Percentiles rank a stretch among this genome's conserved stretches.
Conservation (phyloP, 257 asterid species). For the Fraxinus excelsior region DNA sequence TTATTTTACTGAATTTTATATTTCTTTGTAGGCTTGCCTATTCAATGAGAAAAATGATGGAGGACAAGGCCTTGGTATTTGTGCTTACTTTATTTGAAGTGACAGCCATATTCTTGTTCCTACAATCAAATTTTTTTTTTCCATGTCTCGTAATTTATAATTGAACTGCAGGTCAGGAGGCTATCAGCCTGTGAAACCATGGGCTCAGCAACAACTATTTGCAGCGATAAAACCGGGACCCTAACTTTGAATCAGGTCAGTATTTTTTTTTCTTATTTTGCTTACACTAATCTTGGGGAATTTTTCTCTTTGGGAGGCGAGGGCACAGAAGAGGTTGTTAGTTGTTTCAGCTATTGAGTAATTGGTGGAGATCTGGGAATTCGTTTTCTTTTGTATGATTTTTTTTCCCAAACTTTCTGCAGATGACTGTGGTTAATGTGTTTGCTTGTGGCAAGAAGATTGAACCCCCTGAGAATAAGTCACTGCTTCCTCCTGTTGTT, state of each 20-base stretch:
- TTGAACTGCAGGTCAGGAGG: slow-evolving; percentile 45
- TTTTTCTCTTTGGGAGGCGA: background rate
- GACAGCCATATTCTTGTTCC: slow-evolving; percentile 10
- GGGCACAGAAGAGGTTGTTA: background rate
- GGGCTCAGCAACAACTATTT: slow-evolving; percentile 27
- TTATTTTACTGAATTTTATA: slow-evolving; percentile 18
- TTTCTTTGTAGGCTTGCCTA: slow-evolving; percentile 84
- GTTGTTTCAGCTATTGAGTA: slow-evolving; percentile 21
- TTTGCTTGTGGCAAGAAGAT: slow-evolving; percentile 63
- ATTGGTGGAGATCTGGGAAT: slow-evolving; percentile 8
- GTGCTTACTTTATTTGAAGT: slow-evolving; percentile 8
- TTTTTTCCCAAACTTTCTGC: slow-evolving; percentile 18
- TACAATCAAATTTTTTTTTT: background rate
- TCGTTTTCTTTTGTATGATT: background rate
- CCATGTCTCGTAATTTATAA: slow-evolving; percentile 8
- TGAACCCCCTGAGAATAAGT: slow-evolving; percentile 55
- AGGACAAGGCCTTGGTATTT: slow-evolving; percentile 95
- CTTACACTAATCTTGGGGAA: background rate
- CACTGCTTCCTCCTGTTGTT: slow-evolving; percentile 51
- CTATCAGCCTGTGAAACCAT: slow-evolving; percentile 31
- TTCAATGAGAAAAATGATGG: slow-evolving; percentile 99
- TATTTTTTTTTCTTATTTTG: slow-evolving; percentile 17
- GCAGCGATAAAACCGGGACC: slow-evolving; percentile 26
- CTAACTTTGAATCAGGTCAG: slow-evolving; percentile 13
- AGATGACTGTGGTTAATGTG: slow-evolving; percentile 93